Evolutionary conservation across 352 stramenopile genomes (phyloP).

Genomic region (Phytophthora pini): DNA sequence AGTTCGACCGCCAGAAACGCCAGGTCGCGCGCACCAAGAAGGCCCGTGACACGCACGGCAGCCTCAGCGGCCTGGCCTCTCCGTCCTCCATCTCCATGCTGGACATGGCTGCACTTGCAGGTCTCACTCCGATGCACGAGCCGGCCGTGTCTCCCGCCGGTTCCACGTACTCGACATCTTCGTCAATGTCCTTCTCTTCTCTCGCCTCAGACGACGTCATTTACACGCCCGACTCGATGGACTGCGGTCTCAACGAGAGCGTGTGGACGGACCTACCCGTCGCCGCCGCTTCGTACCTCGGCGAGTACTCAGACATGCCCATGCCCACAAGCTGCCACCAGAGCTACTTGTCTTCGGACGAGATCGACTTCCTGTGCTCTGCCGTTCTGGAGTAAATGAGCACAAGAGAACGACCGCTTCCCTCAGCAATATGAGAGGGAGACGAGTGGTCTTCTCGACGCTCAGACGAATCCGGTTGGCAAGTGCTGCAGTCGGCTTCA

Average conservation of each 20-base stretch:
- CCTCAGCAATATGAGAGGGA: conserved; percentile 20
- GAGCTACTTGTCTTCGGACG: conserved; percentile 75
- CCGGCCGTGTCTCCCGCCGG: conserved; percentile 26
- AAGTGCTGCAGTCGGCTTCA: conserved; percentile 63
- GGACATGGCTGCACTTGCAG: conserved; percentile 40
- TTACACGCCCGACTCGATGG: conserved; percentile 77
- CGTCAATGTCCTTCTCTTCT: conserved; percentile 34
- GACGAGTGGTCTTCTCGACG: not conserved
- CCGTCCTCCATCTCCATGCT: conserved; percentile 41
- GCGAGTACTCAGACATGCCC: conserved; percentile 31
- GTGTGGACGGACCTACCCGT: conserved; percentile 65
- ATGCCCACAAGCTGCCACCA: conserved; percentile 37
- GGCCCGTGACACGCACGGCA: conserved; percentile 12
- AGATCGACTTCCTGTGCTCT: conserved; percentile 88
- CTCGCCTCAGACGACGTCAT: conserved; percentile 53
- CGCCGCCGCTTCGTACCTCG: conserved; percentile 26
- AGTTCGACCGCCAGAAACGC: conserved; percentile 90
- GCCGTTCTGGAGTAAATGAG: conserved; percentile 73
- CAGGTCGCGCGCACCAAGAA: conserved; percentile 72
- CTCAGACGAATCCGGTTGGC: conserved; percentile 33
- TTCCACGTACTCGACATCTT: conserved; percentile 38
- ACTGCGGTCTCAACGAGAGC: conserved; percentile 51
- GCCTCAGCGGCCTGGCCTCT: conserved; percentile 16
- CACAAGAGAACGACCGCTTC: not conserved
- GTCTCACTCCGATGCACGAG: conserved; percentile 24